phyloP scores from a whole-genome alignment of 1,284 basidiomycete genomes.

The Malassezia dermatis region DNA sequence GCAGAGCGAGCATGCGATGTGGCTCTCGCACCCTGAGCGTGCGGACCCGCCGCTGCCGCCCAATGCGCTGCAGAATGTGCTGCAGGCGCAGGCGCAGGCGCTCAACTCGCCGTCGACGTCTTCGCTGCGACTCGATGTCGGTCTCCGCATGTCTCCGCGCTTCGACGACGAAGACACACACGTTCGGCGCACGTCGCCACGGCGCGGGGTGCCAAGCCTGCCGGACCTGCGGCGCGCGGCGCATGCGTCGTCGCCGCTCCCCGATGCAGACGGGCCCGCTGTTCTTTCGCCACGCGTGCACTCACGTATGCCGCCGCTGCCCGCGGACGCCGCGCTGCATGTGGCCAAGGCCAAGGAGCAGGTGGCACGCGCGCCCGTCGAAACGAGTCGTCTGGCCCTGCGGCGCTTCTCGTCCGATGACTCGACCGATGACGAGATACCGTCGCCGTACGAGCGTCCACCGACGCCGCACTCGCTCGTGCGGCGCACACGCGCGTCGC shows the following conservation, averaged over 20 bases:
- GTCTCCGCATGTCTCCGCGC: neutral
- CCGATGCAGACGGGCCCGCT: neutral
- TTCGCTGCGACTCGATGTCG: neutral
- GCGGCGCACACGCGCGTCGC: conserved; percentile 3
- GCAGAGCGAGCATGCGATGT: neutral
- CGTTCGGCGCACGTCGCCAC: neutral
- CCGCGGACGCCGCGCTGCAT: conserved; percentile 2
- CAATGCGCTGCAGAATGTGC: conserved; percentile 4
- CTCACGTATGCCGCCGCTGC: conserved; percentile 4
- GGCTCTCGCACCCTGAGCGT: neutral
- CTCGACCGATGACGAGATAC: neutral
- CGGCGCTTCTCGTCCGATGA: neutral
- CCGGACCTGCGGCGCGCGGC: neutral
- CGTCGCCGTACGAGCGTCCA: neutral
- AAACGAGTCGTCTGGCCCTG: neutral
- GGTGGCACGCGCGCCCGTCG: neutral
- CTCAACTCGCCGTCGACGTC: neutral
- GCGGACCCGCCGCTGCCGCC: conserved; percentile 4
- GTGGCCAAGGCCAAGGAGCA: conserved; percentile 7
- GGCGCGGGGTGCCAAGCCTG: neutral
- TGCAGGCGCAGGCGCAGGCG: neutral
- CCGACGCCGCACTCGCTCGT: neutral
- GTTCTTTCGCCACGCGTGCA: neutral
- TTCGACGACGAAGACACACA: neutral
- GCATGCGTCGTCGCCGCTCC: neutral